A percentile compares a stretch with the other conserved stretches of the same genome.
phyloP scores from a whole-genome alignment of 2,329 filamentous ascomycete species.

The Tolypocladium ovalisporum region DNA sequence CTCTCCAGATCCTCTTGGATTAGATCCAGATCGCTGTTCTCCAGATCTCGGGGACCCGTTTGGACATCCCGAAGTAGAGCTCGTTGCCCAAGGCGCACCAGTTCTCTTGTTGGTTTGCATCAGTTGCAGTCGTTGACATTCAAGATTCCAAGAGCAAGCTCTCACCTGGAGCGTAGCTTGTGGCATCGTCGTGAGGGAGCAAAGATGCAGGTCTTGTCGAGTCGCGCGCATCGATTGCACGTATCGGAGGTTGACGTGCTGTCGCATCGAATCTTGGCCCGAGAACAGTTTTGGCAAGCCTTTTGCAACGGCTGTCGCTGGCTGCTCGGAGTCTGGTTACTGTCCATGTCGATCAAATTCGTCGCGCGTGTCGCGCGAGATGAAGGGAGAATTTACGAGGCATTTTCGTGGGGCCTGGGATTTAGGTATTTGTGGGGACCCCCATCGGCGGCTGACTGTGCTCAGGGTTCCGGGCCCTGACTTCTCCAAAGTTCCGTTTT shows the following conservation, averaged over 20 bases:
- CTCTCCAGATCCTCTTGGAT: not conserved
- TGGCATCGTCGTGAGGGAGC: not conserved
- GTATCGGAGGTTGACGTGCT: not conserved
- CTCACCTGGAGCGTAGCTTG: not conserved
- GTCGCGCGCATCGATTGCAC: not conserved
- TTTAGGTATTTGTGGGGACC: too few relatives aligned
- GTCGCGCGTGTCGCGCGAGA: not conserved
- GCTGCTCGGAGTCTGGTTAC: rapidly evolving
- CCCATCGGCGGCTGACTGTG: not conserved
- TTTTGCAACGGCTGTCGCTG: not conserved
- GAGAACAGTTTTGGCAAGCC: not conserved
- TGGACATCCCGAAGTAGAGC: too few relatives aligned
- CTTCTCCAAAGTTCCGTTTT: too few relatives aligned
- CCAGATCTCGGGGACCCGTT: too few relatives aligned
- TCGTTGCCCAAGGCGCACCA: too few relatives aligned
- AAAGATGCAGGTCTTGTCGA: not conserved
- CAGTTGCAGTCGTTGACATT: too few relatives aligned
- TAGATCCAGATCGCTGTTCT: too few relatives aligned
- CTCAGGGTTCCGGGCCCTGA: too few relatives aligned
- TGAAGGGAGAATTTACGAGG: not conserved
- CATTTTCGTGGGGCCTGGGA: not conserved
- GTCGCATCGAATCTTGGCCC: not conserved
- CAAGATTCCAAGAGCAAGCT: not conserved
- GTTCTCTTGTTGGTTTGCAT: too few relatives aligned
- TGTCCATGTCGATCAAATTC: not conserved